Base-by-base conservation (phyloP, 2,329 filamentous ascomycete genomes). In the Fusarium sp. region DNA sequence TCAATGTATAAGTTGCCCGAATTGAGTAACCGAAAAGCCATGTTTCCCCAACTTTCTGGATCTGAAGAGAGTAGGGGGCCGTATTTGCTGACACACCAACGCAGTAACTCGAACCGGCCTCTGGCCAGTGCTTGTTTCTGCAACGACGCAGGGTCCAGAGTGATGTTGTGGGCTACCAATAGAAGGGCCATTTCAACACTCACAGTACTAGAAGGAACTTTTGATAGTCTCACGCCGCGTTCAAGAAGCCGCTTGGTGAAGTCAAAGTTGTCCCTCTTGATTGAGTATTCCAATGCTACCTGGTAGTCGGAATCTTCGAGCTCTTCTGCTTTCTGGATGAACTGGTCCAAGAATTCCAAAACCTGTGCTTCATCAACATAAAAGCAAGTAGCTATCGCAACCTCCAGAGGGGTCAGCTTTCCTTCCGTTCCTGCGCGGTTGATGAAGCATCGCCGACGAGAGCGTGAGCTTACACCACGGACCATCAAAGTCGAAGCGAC, bases 11-110 rank as follows among this genome's bases (percentile, higher is more conserved):
- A n/a, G 5, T 9, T 7, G 3, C 13, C 33, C 5, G 6, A 36
- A 2, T 10, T 33, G 5, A 67, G 17, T 11, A 68, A 18, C 15
- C 33, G 9, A 0, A 13, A 31, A 6, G 22, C 58, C 44, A 51
- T 68, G 2, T 53, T 10, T 0, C 64, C 64, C 58, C 58, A 65
- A 0, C 33, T 54, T 2, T 28, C 7, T 3, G 44, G 42, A 11
- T 60, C 52, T 6, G 40, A 40, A 1, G 49, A 46, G 3, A 68
- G 13, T 3, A 38, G 14, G 0, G 64, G 48, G 3, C 64, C 64
- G 6, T 68, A 65, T 7, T 54, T 24, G 1, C 11, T 18, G 15
- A 68, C 64, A 8, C 52, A 68, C 64, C 64, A 68, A 4, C 58
- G 48, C 0, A 68, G 6, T 0, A 68, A 6, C 1, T 18, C 18